Percentiles rank a stretch among this genome's conserved stretches.
These are phyloP conservation scores for Bothriochloa decipiens DNA, from an alignment of 176 grass and related monocot genomes.

Conservation along the genomic window DNA sequence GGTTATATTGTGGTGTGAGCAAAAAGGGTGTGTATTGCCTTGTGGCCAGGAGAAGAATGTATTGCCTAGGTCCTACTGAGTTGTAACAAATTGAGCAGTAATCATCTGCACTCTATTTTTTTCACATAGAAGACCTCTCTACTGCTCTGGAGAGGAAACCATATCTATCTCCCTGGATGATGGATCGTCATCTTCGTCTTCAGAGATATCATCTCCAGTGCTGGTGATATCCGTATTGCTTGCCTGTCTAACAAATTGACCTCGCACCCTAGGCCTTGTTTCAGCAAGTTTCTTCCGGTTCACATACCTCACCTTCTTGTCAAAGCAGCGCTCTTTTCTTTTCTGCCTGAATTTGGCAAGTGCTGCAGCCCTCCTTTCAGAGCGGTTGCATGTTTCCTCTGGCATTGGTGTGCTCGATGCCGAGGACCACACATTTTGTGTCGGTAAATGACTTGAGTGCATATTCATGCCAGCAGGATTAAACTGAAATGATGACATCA, in stretches of 20 bases:
- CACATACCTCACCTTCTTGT: conserved; percentile 96
- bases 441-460: conserved; percentile 60
- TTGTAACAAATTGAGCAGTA: conserved; percentile 42
- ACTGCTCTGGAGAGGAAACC: conserved; percentile 70
- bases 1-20: conserved; percentile 6
- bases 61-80: conserved; percentile 21
- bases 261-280: conserved; percentile 79
- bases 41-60: conserved; percentile 23
- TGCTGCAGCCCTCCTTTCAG: conserved; percentile 71
- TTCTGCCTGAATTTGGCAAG: conserved; percentile 95
- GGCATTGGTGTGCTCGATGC: conserved; percentile 52
- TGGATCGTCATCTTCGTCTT: conserved; percentile 75
- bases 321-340: conserved; percentile 89
- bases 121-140: conserved; percentile 29
- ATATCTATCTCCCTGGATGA: conserved; percentile 67
- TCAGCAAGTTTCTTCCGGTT: conserved; percentile 88
- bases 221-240: conserved; percentile 62
- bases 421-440: conserved; percentile 54
- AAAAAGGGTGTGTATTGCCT: conserved; percentile 18
- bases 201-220: conserved; percentile 72
- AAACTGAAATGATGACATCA: conserved; percentile 66
- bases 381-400: conserved; percentile 54
- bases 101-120: conserved; percentile 44
- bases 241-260: conserved; percentile 87
- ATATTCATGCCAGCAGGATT: conserved; percentile 54